Conservation (phyloP, 257 asterid genomes). For the Nicotiana otophora region DNA sequence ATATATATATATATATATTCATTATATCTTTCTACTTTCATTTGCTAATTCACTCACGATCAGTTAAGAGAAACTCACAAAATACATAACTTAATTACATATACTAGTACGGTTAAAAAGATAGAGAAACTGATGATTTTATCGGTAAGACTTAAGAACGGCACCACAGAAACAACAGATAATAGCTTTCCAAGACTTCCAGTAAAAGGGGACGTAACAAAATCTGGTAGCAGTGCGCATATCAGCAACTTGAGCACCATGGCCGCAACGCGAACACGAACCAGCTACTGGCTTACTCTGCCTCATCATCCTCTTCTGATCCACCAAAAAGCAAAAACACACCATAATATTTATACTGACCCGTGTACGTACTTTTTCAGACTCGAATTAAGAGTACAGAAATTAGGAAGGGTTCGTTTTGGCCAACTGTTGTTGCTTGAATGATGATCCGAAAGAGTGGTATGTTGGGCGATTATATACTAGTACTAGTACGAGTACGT, state of each 20-base stretch:
- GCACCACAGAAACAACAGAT: slow-evolving; percentile 63
- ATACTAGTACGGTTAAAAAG: no score
- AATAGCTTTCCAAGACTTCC: slow-evolving; percentile 76
- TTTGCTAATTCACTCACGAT: no score
- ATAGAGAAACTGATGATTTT: not conserved
- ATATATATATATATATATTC: no score
- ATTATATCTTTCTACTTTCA: no score
- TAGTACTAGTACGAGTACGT: not conserved
- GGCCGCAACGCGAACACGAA: slow-evolving; percentile 66
- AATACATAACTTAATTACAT: no score
- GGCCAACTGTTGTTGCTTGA: not conserved
- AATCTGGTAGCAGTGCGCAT: slow-evolving; percentile 72
- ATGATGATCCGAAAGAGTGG: not conserved
- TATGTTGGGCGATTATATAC: not conserved
- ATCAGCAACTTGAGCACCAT: slow-evolving; percentile 65
- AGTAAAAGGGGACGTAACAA: slow-evolving; percentile 61
- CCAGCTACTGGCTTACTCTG: slow-evolving; percentile 72
- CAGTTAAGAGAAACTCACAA: no score
- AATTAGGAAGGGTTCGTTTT: no score
- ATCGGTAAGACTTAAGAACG: slow-evolving; percentile 60
- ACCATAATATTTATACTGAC: slow-evolving; percentile 30
- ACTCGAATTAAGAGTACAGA: not conserved
- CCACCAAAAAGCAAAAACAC: slow-evolving; percentile 79
- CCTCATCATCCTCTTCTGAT: slow-evolving; percentile 55
- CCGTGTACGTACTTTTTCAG: not conserved